Evolutionary conservation across 2,329 filamentous ascomycete species (phyloP), one percentile per base, ranked within the genome.

Genomic region (Colletotrichum tofieldiae): DNA sequence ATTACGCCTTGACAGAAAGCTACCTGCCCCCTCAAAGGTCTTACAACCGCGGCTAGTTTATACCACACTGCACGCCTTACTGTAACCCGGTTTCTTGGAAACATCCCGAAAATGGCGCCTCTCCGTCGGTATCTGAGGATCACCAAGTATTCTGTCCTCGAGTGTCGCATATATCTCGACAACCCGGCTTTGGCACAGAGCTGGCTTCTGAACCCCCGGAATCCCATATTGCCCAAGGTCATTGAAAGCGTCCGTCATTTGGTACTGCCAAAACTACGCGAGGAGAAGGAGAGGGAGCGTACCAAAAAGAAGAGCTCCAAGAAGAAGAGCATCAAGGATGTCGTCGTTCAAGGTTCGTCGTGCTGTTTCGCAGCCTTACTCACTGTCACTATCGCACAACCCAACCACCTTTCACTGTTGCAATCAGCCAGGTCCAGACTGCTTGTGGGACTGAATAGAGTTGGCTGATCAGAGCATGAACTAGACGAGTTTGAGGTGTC

Each of bases 131-230:
- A 98, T 81, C 88, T 98, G 67, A 91, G 96, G 64, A 97, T 98
- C 77, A 96, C 93, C 67, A 95, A 96, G 80, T 94, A 94, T 82
- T 98, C 96, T 5, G 95, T 98, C 41, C 89, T 99, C n/a, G 96
- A 99, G 87, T 95, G 94, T 75, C 95, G 95, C 75, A 96, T 99
- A 76, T 98, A 98, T 82, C 91, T 98, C 58, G 96, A 98, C 75
- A 95, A 96, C 77, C 96, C 96, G 0, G 90, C 93, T 16, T 90
- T 98, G 73, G 90, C 91, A 32, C 90, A 94, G 75, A 92, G 92
- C 78, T 98, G 97, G 91, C 90, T 99, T 23, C 89, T 98, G 75
- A 93, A 93, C 77, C 88, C 93, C 45, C 90, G 92, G 75, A 87
- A 95, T 76, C 91, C 93, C 4, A 89, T 96, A 20, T 89, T 99